Percentiles rank a stretch among this genome's conserved stretches.
These are phyloP conservation scores for Aquanectria penicillioides DNA, from an alignment of 2,329 filamentous ascomycete species.

Conservation along the genomic window DNA sequence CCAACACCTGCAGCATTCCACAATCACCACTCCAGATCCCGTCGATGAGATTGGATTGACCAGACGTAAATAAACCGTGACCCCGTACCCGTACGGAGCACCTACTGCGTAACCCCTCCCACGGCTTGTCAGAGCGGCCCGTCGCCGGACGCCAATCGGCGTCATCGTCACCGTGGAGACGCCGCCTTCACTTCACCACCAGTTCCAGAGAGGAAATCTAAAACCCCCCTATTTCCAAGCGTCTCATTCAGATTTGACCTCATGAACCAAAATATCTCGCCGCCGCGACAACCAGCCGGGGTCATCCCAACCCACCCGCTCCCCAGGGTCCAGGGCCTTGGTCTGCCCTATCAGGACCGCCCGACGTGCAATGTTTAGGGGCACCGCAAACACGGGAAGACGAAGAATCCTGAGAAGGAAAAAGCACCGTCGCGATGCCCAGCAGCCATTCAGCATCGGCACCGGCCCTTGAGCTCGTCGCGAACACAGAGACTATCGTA, in stretches of 20 bases:
- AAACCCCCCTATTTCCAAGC: conserved; percentile 36
- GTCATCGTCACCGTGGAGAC: conserved; percentile 33
- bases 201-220: neutral
- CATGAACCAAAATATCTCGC: conserved; percentile 25
- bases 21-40: neutral
- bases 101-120: too few relatives aligned
- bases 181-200: conserved; percentile 16
- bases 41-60: too few relatives aligned
- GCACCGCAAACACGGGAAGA: neutral
- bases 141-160: conserved; percentile 18
- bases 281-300: conserved; percentile 26
- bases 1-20: conserved; percentile 2
- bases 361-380: conserved; percentile 5
- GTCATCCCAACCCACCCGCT: conserved; percentile 38
- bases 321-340: conserved; percentile 10
- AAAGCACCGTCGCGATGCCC: conserved; percentile 3
- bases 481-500: neutral
- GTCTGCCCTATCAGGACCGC: conserved; percentile 2
- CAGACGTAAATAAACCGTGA: conserved; percentile 1
- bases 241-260: conserved; percentile 33
- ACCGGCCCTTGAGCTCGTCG: too few relatives aligned
- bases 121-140: conserved; percentile 19
- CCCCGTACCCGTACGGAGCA: neutral
- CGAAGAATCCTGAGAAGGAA: neutral
- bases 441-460: neutral